Conservation (phyloP, 1,139 yeast species). For the Taiozyma onychis region DNA sequence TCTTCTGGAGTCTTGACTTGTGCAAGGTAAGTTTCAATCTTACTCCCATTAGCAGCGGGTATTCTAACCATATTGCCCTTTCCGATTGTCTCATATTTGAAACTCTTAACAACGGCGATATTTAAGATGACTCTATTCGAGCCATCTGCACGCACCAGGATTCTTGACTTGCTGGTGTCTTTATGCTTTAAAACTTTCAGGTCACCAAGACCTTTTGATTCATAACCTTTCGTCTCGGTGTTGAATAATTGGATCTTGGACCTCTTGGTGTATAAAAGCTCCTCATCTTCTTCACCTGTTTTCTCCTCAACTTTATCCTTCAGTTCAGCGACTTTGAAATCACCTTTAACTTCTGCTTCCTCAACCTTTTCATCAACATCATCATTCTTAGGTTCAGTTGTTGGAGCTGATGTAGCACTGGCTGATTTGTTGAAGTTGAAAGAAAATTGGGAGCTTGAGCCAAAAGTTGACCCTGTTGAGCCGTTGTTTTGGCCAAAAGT, state of each 20-base stretch:
- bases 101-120: conserved; percentile 43
- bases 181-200: conserved; percentile 63
- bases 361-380: conserved; percentile 2
- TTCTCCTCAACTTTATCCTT: conserved; percentile 43
- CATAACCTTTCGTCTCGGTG: conserved; percentile 45
- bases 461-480: conserved; percentile 5
- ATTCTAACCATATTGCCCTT: conserved; percentile 47
- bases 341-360: conserved; percentile 38
- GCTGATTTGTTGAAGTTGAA: conserved; percentile 12
- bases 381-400: conserved; percentile 6
- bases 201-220: conserved; percentile 74
- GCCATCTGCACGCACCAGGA: conserved; percentile 84
- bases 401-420: not conserved
- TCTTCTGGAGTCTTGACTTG: conserved; percentile 70
- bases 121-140: conserved; percentile 78
- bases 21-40: conserved; percentile 55
- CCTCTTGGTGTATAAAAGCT: conserved; percentile 53
- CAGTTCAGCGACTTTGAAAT: conserved; percentile 40
- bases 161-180: conserved; percentile 55
- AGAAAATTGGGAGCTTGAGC: conserved; percentile 12
- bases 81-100: conserved; percentile 53
- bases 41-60: conserved; percentile 45
- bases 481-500: conserved; percentile 7
- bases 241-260: conserved; percentile 67
- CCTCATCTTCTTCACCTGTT: conserved; percentile 89